A percentile compares a stretch with the other conserved stretches of the same genome.
These are phyloP conservation scores for Trichomonas tenax DNA, from an alignment of 208 protist genomes.

Conservation along the genomic window DNA sequence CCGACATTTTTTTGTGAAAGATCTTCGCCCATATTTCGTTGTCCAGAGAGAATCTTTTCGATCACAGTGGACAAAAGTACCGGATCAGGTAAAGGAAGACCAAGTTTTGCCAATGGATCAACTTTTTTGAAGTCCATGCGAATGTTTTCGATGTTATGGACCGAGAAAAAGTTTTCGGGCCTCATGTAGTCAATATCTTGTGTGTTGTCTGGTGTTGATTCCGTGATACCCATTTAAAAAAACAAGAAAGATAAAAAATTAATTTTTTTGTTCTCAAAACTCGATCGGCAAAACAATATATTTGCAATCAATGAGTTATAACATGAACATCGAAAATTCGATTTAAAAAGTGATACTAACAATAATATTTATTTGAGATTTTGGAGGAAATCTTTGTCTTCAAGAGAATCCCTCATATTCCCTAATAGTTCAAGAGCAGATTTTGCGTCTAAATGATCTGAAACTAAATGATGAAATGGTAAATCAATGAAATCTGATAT, in stretches of 20 bases:
- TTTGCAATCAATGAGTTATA: no score
- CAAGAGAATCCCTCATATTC: not conserved
- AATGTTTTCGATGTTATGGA: not conserved
- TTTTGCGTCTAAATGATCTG: not conserved
- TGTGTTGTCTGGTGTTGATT: not conserved
- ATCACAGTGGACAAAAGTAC: not conserved
- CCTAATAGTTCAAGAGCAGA: not conserved
- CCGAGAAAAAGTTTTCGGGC: not conserved
- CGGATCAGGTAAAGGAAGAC: not conserved
- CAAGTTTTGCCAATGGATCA: not conserved
- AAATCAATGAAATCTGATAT: not conserved
- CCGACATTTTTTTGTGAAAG: not conserved
- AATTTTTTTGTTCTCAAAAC: not conserved
- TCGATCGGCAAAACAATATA: not conserved
- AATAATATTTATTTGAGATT: not conserved
- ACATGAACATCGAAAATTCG: no score
- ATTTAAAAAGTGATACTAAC: no score
- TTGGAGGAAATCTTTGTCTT: not conserved
- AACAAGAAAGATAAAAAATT: not conserved
- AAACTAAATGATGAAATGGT: not conserved
- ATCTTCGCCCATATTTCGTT: not conserved
- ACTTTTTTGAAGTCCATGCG: not conserved
- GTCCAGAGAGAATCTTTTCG: not conserved
- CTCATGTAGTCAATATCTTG: not conserved
- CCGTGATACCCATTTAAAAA: not conserved